Base-by-base conservation (phyloP, 2,329 filamentous ascomycete genomes). In the Diaporthe eres region DNA sequence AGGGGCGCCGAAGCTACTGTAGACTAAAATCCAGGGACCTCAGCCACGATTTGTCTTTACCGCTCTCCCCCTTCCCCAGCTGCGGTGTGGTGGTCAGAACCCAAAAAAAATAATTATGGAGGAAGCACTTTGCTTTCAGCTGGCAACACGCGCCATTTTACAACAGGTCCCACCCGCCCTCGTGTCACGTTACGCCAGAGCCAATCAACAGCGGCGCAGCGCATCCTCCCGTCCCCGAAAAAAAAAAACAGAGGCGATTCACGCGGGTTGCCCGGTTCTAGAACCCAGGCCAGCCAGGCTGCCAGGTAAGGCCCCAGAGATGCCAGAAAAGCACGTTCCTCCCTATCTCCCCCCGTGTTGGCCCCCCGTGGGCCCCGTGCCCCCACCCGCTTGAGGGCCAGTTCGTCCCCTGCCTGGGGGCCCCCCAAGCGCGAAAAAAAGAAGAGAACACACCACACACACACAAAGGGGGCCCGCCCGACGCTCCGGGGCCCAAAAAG, bases 1-100 rank as follows among this genome's bases (percentile, higher is more conserved):
- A 39, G 34, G 57, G 53, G 49, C 19, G 22, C 42, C 42, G 22
- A 13, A 47, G 6, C 25, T 65, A 42, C 15, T 44, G 4, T 61
- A 19, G 22, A 28, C 51, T 31, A 28, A 55, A 61, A 34, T 22
- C 25, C 63, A 68, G 61, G 25, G 25, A 47, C 39, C 61, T 44
- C 42, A 68, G 65, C 65, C 65, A 68, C 65, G n/a, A 39, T 39
- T 37, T 7, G 6, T 17, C n/a, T n/a, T 70, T 70, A 70, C 65
- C 65, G 65, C 65, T n/a, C 47, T 39, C 47, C 34, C 8, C 47
- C 63, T 51, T 19, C 31, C 42, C 47, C 49, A 37, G 42, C 44
- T 53, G 19, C 55, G 22, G 63, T 60, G 60, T 55, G 65, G 47
- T 70, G 65, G 65, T 70, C 65, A 70, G 65, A 70, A 70, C 65